Evolutionary conservation across 2,329 filamentous ascomycete species (phyloP), one percentile per base, ranked within the genome.

Genomic region (Phyllosticta citribraziliensis): DNA sequence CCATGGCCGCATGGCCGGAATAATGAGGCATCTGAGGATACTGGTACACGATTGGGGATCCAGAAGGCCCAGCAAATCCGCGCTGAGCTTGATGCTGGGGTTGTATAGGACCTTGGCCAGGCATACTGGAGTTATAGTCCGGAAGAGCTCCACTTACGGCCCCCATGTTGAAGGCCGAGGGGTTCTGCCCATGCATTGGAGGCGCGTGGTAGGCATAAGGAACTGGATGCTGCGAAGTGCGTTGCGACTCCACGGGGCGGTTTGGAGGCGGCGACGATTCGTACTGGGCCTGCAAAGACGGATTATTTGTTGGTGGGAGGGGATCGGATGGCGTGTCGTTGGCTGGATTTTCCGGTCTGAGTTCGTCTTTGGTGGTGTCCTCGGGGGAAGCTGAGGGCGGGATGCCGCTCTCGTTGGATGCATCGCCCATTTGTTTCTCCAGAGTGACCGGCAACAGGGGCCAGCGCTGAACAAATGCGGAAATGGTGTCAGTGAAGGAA

Each of bases 381-480:
- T 19, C 19, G 22, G 50, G 30, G 64, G 64, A 65, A 62, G 71
- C 71, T 66, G 70, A 65, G 60, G 69, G 62, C 61, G 70, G 71
- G 51, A 67, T 64, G 65, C 66, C 67, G 40, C 69, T 63, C 52
- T 68, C 68, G 62, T 67, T 63, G 59, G 73, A 70, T 67, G 73
- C 30, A 65, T 76, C 74, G 60, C 73, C 74, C 74, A 76, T 76
- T 64, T 68, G 70, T 64, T 70, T 68, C 62, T 75, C 71, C 64
- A 70, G 67, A 65, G 74, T 64, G 64, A 75, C 62, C 55, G 74
- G 73, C 68, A 76, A 67, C 62, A 73, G 69, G 62, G 76, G 66
- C 74, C 74, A 76, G 72, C 75, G 73, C 63, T 75, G 73, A 63
- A 75, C 66, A 73, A 73, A 75, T 67, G 74, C 65, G 64, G 72